A percentile compares a stretch with the other conserved stretches of the same genome.
phyloP scores from a whole-genome alignment of 352 stramenopile genomes.

The Phytophthora constricta region DNA sequence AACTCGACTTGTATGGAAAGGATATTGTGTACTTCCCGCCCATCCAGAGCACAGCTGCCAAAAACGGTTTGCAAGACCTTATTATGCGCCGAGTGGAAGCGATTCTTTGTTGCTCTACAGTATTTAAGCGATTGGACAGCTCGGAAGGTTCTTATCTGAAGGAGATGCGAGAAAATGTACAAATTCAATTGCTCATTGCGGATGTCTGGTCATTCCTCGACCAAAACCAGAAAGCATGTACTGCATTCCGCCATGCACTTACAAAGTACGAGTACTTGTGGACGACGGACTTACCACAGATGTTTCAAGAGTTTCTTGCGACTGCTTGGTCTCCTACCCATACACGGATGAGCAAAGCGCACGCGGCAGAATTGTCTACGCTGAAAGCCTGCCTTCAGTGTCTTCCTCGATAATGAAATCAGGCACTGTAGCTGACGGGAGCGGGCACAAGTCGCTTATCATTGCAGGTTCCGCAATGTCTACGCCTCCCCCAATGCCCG shows the following conservation, averaged over 20 bases:
- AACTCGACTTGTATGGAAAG: constrained; percentile 91
- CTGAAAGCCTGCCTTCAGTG: constrained; percentile 38
- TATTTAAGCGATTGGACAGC: constrained; percentile 89
- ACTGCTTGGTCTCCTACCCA: constrained; percentile 67
- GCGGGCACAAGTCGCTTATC: constrained; percentile 16
- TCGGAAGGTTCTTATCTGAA: constrained; percentile 90
- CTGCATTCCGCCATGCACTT: constrained; percentile 71
- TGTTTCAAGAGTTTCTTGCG: constrained; percentile 87
- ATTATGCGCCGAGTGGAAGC: constrained; percentile 73
- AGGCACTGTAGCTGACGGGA: constrained; percentile 1
- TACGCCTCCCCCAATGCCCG: constrained; percentile 62
- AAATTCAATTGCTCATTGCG: constrained; percentile 77
- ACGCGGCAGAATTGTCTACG: constrained; percentile 29
- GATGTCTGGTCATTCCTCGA: constrained; percentile 87
- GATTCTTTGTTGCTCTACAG: constrained; percentile 65
- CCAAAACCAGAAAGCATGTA: constrained; percentile 72
- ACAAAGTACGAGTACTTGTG: constrained; percentile 93
- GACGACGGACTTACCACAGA: constrained; percentile 89
- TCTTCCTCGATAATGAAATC: constrained; percentile 17
- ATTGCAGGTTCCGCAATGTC: constrained; percentile 30
- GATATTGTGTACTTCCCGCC: constrained; percentile 85
- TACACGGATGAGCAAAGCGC: constrained; percentile 28
- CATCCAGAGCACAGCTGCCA: constrained; percentile 51
- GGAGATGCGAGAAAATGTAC: constrained; percentile 86
- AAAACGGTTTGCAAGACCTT: constrained; percentile 67